A percentile compares a stretch with the other conserved stretches of the same genome.
Conservation (phyloP, 352 stramenopile genomes). For the Elongisporangium anandrum region DNA sequence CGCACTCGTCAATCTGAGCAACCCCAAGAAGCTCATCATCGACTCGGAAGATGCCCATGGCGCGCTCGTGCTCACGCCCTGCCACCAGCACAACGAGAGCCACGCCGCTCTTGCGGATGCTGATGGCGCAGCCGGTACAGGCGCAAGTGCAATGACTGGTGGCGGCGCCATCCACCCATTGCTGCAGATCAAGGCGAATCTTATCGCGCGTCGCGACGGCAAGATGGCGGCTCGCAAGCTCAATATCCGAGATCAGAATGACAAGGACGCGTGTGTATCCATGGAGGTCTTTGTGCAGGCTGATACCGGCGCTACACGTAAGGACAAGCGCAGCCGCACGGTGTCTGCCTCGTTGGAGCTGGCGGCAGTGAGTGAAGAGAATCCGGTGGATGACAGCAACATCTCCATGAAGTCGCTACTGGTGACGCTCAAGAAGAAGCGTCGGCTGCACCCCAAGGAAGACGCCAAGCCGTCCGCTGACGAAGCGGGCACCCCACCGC, state of each 20-base stretch:
- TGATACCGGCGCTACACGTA: constrained; percentile 1
- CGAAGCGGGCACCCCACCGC: neutral
- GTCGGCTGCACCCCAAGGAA: constrained; percentile 24
- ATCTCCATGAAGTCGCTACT: constrained; percentile 74
- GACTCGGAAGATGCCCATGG: neutral
- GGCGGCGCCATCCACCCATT: constrained; percentile 12
- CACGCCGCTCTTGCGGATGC: neutral
- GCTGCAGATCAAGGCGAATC: constrained; percentile 25
- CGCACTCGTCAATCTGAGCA: constrained; percentile 63
- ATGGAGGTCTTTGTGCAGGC: constrained; percentile 28
- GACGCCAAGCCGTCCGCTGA: constrained; percentile 5
- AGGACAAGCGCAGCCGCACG: neutral
- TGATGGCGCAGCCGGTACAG: neutral
- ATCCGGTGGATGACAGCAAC: constrained; percentile 19
- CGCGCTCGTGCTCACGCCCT: neutral
- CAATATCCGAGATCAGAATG: constrained; percentile 5
- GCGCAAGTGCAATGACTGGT: neutral
- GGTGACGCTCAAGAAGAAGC: constrained; percentile 56
- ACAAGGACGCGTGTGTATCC: constrained; percentile 12
- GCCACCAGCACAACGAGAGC: neutral
- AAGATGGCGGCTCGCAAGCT: constrained; percentile 12
- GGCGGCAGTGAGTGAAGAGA: constrained; percentile 1
- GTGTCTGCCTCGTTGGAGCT: constrained; percentile 3
- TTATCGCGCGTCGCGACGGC: constrained; percentile 22
- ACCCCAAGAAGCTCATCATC: constrained; percentile 11